Evolutionary conservation across 225 moss, liverwort and hornwort genomes (phyloP).

Genomic region (Antitrichia curtipendula): DNA sequence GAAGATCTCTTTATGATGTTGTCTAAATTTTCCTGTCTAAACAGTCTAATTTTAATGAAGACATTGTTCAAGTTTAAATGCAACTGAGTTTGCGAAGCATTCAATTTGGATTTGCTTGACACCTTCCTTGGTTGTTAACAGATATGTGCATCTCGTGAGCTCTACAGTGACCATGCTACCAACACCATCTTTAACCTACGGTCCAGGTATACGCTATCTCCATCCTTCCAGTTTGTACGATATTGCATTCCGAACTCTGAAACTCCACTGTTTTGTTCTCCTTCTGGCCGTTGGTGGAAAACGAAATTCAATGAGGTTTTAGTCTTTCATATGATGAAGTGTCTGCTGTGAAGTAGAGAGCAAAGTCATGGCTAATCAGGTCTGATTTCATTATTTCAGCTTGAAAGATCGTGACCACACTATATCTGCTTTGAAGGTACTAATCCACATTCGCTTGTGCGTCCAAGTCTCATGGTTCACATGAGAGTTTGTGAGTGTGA

Average conservation of each 20-base stretch:
- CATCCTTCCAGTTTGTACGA: neutral
- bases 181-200: neutral
- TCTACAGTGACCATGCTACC: neutral
- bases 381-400: slow-evolving; percentile 1
- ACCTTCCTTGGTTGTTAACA: neutral
- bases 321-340: neutral
- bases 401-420: slow-evolving; percentile 45
- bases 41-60: neutral
- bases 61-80: neutral
- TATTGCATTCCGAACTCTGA: neutral
- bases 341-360: neutral
- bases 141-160: neutral
- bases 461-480: neutral
- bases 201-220: slow-evolving; percentile 2
- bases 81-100: neutral
- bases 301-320: neutral
- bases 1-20: neutral
- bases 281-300: neutral
- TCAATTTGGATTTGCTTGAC: neutral
- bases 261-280: neutral
- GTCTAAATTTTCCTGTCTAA: neutral
- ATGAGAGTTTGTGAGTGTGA: neutral
- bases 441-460: neutral
- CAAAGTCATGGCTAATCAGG: neutral
- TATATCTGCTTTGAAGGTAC: slow-evolving; percentile 64